Evolutionary conservation across 2,329 filamentous ascomycete species (phyloP).

Genomic region (Colletotrichum theobromicola): DNA sequence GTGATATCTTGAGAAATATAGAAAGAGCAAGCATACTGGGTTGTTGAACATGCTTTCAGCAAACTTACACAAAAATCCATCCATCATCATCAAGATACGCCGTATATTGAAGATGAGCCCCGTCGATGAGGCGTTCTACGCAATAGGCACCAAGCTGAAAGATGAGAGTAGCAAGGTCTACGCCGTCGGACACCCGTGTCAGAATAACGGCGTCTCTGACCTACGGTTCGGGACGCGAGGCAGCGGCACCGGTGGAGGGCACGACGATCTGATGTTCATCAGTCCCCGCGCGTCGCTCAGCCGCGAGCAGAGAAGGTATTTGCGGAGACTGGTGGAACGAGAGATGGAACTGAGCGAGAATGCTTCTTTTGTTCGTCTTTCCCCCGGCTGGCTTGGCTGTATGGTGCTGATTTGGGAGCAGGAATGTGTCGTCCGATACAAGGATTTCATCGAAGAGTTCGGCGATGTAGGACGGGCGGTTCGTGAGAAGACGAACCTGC

Average conservation of each 20-base stretch:
- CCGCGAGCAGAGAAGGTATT: background rate
- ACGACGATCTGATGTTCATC: background rate
- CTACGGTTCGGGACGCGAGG: background rate
- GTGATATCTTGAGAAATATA: background rate
- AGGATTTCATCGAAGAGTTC: background rate
- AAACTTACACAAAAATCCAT: background rate
- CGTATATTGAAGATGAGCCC: background rate
- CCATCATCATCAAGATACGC: background rate
- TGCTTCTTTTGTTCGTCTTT: background rate
- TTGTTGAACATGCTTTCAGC: background rate
- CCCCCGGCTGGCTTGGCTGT: background rate
- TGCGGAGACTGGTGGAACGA: background rate
- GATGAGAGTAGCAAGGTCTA: background rate
- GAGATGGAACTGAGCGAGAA: background rate
- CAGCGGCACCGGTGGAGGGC: background rate
- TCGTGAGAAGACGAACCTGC: background rate
- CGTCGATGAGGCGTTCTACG: background rate
- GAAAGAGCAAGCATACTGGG: fast-evolving
- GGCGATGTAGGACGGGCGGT: background rate
- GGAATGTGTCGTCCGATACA: background rate
- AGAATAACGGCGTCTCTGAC: background rate
- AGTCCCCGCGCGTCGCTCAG: background rate
- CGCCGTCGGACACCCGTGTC: background rate
- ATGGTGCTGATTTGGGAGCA: background rate
- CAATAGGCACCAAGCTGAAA: background rate